phyloP scores from a whole-genome alignment of 148 eudicot genomes.

The Amaranthus hypochondriacus region DNA sequence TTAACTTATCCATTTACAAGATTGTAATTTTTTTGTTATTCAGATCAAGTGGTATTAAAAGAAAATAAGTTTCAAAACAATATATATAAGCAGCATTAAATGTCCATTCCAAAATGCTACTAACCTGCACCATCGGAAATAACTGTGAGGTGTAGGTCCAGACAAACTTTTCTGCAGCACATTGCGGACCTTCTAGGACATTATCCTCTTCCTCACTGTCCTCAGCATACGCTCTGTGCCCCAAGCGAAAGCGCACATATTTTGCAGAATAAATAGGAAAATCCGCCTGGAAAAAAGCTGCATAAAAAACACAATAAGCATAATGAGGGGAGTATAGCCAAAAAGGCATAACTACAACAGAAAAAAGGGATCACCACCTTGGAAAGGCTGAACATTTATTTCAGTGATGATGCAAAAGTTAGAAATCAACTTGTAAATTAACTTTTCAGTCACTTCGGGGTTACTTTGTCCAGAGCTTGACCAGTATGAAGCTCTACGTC shows the following conservation, averaged over 20 bases:
- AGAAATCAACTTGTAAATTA: slow-evolving; percentile 52
- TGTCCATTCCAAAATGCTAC: not conserved
- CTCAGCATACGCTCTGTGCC: slow-evolving; percentile 43
- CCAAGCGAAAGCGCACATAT: slow-evolving; percentile 69
- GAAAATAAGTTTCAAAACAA: not conserved
- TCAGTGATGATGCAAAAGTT: slow-evolving; percentile 64
- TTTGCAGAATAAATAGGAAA: slow-evolving; percentile 83
- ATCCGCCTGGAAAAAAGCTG: slow-evolving; percentile 70
- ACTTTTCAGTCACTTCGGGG: slow-evolving; percentile 65
- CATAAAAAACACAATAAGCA: slow-evolving; percentile 14
- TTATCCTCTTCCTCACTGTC: slow-evolving; percentile 25
- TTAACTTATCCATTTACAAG: too few species aligned
- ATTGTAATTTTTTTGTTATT: not conserved
- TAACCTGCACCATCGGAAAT: slow-evolving; percentile 82
- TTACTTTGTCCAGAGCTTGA: slow-evolving; percentile 70
- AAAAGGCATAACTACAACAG: not conserved
- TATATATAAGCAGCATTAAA: slow-evolving; percentile 4
- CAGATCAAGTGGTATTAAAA: not conserved
- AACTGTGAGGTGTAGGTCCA: slow-evolving; percentile 84
- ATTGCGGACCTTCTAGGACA: slow-evolving; percentile 25
- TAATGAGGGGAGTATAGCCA: slow-evolving; percentile 7
- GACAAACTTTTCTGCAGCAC: slow-evolving; percentile 51
- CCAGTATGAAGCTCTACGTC: slow-evolving; percentile 63
- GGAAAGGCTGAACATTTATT: slow-evolving; percentile 60
- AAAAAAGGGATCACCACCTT: slow-evolving; percentile 35